A percentile compares a stretch with the other conserved stretches of the same genome.
Conservation (phyloP, 495 filamentous ascomycete genomes). For the Pyronema domesticum region DNA sequence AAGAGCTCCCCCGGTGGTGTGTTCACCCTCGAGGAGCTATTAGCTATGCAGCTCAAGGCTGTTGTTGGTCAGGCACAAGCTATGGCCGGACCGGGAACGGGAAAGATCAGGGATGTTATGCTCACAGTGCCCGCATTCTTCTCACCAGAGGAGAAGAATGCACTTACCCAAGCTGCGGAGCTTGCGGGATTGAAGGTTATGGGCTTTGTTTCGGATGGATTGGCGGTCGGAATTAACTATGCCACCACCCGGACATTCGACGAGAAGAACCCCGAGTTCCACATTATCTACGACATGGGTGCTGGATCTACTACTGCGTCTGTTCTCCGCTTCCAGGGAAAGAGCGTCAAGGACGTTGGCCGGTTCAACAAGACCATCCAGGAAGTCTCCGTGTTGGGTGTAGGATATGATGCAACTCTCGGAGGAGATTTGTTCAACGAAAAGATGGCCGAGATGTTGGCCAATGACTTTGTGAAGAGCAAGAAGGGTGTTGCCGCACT, state of each 20-base stretch:
- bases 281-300: conserved; percentile 95
- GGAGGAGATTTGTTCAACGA: conserved; percentile 82
- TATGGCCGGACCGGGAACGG: conserved; percentile 58
- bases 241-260: conserved; percentile 81
- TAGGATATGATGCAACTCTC: conserved; percentile 74
- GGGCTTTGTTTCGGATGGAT: conserved; percentile 69
- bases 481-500: conserved; percentile 50
- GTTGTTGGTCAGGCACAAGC: conserved; percentile 71
- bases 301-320: conserved; percentile 96
- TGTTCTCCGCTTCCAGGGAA: conserved; percentile 73
- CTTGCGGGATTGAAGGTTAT: conserved; percentile 76
- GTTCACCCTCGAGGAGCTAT: conserved; percentile 77
- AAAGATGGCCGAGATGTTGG: conserved; percentile 73
- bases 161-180: conserved; percentile 61
- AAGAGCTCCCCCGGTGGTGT: conserved; percentile 43
- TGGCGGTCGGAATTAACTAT: conserved; percentile 89
- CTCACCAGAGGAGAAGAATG: conserved; percentile 71
- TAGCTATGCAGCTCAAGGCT: conserved; percentile 91
- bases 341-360: conserved; percentile 77
- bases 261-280: conserved; percentile 74
- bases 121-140: conserved; percentile 88
- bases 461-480: conserved; percentile 54
- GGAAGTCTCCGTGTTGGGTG: conserved; percentile 71
- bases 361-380: conserved; percentile 93
- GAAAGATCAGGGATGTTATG: conserved; percentile 55